These are phyloP conservation scores for Citrullus amarus DNA, from an alignment of 306 rosid genomes.

Conservation along the genomic window DNA sequence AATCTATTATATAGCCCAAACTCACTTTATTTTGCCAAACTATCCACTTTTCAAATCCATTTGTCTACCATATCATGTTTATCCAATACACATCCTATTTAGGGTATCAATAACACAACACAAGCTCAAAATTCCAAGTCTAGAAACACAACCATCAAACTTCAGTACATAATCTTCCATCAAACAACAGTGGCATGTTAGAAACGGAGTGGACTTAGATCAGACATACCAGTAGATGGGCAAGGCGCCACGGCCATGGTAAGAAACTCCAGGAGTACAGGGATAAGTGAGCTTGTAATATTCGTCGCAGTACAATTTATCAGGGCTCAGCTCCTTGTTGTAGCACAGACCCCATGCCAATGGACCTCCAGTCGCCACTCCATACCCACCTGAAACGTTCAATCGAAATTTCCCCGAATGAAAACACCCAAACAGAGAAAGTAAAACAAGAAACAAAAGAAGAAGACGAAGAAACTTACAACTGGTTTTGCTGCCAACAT, in stretches of 20 bases:
- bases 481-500: constrained; percentile 76
- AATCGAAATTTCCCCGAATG: neutral
- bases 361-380: constrained; percentile 96
- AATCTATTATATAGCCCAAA: neutral
- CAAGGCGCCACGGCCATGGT: constrained; percentile 95
- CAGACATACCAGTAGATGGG: constrained; percentile 68
- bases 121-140: neutral
- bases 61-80: neutral
- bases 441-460: neutral
- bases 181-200: neutral
- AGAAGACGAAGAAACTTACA: constrained; percentile 29
- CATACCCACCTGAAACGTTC: constrained; percentile 73
- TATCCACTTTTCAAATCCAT: neutral
- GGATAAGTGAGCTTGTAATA: constrained; percentile 69
- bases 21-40: neutral
- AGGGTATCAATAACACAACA: neutral
- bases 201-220: neutral
- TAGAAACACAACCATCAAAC: neutral
- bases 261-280: constrained; percentile 77
- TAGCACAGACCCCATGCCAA: constrained; percentile 92
- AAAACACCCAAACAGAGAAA: neutral
- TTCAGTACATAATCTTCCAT: neutral
- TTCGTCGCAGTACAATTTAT: constrained; percentile 78
- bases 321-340: constrained; percentile 89
- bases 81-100: neutral